A percentile compares a stretch with the other conserved stretches of the same genome.
These are phyloP conservation scores for Aspergillus awamori DNA, from an alignment of 2,329 filamentous ascomycete genomes.

Conservation along the genomic window DNA sequence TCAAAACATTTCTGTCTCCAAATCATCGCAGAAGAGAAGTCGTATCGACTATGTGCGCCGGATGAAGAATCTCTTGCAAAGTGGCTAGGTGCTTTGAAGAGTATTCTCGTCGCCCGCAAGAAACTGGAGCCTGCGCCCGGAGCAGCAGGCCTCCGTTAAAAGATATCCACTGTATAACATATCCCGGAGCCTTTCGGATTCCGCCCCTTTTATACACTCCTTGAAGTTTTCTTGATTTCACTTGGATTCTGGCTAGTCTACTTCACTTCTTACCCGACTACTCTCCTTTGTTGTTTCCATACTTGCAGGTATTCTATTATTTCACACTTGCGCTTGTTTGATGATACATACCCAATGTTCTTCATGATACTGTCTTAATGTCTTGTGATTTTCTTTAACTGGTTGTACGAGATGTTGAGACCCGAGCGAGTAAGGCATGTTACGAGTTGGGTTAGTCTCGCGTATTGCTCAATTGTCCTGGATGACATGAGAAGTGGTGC, in stretches of 20 bases:
- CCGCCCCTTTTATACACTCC: neutral
- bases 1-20: slow-evolving; percentile 88
- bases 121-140: slow-evolving; percentile 31
- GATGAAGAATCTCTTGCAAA: slow-evolving; percentile 81
- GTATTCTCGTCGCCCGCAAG: slow-evolving; percentile 49
- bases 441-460: neutral
- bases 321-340: slow-evolving; percentile 12
- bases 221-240: neutral
- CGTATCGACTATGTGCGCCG: slow-evolving; percentile 72
- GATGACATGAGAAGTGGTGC: neutral
- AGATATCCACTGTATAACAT: neutral
- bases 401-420: slow-evolving; percentile 3
- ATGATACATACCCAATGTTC: slow-evolving; percentile 23
- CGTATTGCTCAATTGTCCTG: neutral
- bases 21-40: slow-evolving; percentile 90
- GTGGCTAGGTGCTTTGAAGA: slow-evolving; percentile 90
- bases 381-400: neutral
- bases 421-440: neutral
- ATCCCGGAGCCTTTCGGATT: neutral
- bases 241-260: slow-evolving; percentile 4
- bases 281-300: neutral
- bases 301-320: neutral
- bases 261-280: neutral
- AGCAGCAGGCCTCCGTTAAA: slow-evolving; percentile 14
- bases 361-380: slow-evolving; percentile 19